Evolutionary conservation across 352 stramenopile species (phyloP), one percentile per base, ranked within the genome.

Genomic region (Phytopythium vexans): DNA sequence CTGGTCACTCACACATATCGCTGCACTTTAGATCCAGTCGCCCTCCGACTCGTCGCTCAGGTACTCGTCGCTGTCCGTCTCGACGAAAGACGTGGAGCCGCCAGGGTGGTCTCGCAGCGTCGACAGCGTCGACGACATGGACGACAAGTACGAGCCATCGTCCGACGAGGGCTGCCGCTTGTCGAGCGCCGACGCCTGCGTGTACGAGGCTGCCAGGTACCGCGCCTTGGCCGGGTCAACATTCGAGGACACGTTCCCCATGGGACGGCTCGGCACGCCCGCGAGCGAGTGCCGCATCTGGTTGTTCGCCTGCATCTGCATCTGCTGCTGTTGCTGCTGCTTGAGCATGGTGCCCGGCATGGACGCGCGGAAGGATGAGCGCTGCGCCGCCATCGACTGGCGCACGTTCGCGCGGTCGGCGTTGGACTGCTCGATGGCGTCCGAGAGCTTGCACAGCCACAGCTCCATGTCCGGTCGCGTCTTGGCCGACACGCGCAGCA

Each of bases 401-500:
- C 76, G 74, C 8, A 82, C 60, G 53, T 85, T 88, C 49, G 77
- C 76, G 62, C 76, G 66, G 41, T 89, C 77, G 3, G 62, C 54
- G 39, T 77, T 76, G 9, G 76, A 64, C 16, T 72, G 65, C 45
- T 89, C 78, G 46, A 89, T 88, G 39, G 74, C 82, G 51, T 89
- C 81, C 39, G 74, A 89, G 15, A 94, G 49, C 49, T 79, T 77
- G 49, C 69, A 77, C 1, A 92, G 73, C 84, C 84, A 94, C 33
- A 83, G 47, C 52, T 94, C 71, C 72, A 90, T 86, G 39, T 90
- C 79, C 11, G 65, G 54, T 10, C 70, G 66, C 14, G 67, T 86
- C 41, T 75, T 79, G 4, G 82, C 79, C 15, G 68, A 79, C 21
- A 92, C 84, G n/a, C 81, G 67, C 53, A 94, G 55, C 49, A 92